Evolutionary conservation across 2,329 filamentous ascomycete species (phyloP), one percentile per base, ranked within the genome.

Genomic region (Colletotrichum cuscutae): DNA sequence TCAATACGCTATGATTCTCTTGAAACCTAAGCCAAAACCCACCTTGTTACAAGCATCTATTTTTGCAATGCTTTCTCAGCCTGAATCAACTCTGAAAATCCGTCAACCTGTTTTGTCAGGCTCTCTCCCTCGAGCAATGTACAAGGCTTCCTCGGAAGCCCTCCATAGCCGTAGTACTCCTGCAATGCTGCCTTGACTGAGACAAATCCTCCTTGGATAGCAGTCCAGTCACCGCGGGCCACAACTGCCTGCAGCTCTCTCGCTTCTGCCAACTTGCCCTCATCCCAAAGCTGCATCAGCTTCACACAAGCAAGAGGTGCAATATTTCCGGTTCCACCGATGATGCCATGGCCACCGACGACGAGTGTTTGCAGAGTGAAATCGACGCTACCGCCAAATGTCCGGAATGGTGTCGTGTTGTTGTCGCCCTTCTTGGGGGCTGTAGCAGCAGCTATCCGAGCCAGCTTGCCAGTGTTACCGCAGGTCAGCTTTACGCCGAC

Each of bases 341-440:
- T 92, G 77, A 93, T 89, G 42, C 93, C 93, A 68, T 92, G 90
- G 3, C 91, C 93, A 22, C 93, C 93, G 4, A 90, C 92, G 54
- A 93, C 86, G 37, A 94, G 82, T 0, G 91, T 91, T 80, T 94
- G 93, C 19, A 95, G 82, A 7, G 90, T 92, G 80, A 94, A 94
- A 82, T 95, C 93, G 62, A 92, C 92, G 54, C 90, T 92, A 63
- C 93, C 93, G 56, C 91, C 93, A 77, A 93, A 89, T 69, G 91
- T 92, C 78, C 93, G 86, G 84, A 95, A 95, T 11, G 66, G 70
- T n/a, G 22, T 24, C 3, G 12, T 11, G 11, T 19, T 19, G 57
- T 26, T 0, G 72, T 77, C 59, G 68, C 49, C 71, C 73, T 58
- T 75, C 42, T 19, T 74, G 32, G 37, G 69, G 32, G 8, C 24